These are phyloP conservation scores for Carex parvula DNA, from an alignment of 176 grass and related monocot species.

Conservation along the genomic window DNA sequence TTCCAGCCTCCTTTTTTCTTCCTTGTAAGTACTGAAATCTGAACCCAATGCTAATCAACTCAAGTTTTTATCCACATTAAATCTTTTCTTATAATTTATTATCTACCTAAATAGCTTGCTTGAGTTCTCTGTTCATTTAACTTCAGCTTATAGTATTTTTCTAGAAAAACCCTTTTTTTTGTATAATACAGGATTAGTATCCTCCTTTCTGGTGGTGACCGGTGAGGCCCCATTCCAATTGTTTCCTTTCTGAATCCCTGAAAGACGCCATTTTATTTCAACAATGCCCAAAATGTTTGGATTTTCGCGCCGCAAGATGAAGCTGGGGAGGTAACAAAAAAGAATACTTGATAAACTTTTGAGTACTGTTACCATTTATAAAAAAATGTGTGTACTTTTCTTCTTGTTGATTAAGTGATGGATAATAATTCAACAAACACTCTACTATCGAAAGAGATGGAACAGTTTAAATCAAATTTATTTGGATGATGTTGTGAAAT, in stretches of 20 bases:
- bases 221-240: neutral
- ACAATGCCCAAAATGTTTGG: conserved; percentile 97
- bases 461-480: neutral
- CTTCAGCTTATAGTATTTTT: neutral
- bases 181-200: neutral
- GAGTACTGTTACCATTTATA: neutral
- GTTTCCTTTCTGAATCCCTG: neutral
- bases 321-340: conserved; percentile 67
- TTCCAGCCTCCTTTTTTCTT: neutral
- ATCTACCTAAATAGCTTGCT: neutral
- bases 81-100: neutral
- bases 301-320: conserved; percentile 81
- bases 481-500: conserved; percentile 4
- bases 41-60: too few species aligned
- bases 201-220: neutral
- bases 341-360: neutral
- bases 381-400: neutral
- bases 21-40: neutral
- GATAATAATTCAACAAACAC: neutral
- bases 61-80: neutral
- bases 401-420: neutral
- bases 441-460: neutral
- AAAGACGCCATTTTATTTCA: neutral
- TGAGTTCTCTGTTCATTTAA: neutral
- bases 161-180: neutral